Base-by-base conservation (phyloP, 2,329 filamentous ascomycete species). In the Penicillium fuscoglaucum region DNA sequence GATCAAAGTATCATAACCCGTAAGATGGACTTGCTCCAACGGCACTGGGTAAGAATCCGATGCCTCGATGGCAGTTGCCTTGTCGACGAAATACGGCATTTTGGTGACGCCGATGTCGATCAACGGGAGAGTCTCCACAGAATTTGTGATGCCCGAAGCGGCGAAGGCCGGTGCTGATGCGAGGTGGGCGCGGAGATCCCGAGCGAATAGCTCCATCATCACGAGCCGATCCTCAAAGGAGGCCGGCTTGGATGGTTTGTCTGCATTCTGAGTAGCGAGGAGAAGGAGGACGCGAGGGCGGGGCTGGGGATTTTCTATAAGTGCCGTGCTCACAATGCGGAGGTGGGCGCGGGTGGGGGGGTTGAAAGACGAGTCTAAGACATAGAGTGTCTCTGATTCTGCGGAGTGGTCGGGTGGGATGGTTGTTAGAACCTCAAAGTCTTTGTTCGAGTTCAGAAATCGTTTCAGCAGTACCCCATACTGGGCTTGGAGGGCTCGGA, bases 321-420 rank as follows among this genome's bases (percentile, higher is more conserved):
- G 63, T 2, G 84, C 84, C 17, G 82, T 81, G 31, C 76, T 78
- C 6, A 81, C 83, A 35, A 88, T 81, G 24, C 76, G 75, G 19
- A 82, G 74, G 67, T 88, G 85, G 10, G 85, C 86, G 52, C 78
- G 75, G 3, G 84, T 85, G 1, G 86, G 86, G 12, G 86, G 86
- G 61, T 88, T 88, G 80, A 87, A 88, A 26, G 84, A 87, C 0
- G 85, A 87, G 68, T 88, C 86, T 46, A 88, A 78, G 55, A 88
- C 84, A 72, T 85, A 86, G 52, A 88, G 80, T n/a, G 69, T 65
- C n/a, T 66, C 64, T 35, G 71, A 57, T 45, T 58, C 53, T 10
- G 66, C 51, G 47, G 59, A 41, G 50, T 50, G 46, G 49, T 62
- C 53, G 29, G 58, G 45, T 28, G 60, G 47, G 17, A 64, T 55